Percentiles rank a stretch among this genome's conserved stretches.
Conservation (phyloP, 768 basidiomycete species). For the Pisolithus microcarpus region DNA sequence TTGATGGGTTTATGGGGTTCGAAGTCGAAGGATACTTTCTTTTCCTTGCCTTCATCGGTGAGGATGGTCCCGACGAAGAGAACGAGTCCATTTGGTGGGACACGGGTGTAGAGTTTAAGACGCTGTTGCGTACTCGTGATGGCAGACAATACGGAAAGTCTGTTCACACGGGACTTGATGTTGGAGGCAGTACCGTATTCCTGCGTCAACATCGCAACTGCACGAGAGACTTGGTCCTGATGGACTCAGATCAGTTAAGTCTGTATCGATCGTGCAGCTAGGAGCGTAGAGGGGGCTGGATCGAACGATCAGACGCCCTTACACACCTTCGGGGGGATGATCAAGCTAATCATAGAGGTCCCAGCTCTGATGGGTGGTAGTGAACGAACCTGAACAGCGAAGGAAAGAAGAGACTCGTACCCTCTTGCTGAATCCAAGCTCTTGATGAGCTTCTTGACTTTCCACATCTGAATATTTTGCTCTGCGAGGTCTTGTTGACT, state of each 20-base stretch:
- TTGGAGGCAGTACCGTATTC: slow-evolving; percentile 99
- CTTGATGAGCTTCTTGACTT: slow-evolving; percentile 98
- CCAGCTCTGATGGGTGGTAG: slow-evolving; percentile 58
- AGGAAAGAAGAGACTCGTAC: slow-evolving; percentile 12
- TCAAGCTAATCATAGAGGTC: slow-evolving; percentile 98
- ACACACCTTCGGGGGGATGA: slow-evolving; percentile 86
- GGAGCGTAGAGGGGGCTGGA: background rate
- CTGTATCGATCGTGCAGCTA: slow-evolving; percentile 4
- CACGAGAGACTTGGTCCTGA: slow-evolving; percentile 90
- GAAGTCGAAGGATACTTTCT: slow-evolving; percentile 98
- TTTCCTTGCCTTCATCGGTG: slow-evolving; percentile 98
- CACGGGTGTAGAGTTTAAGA: slow-evolving; percentile 92
- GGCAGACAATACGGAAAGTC: slow-evolving; percentile 93
- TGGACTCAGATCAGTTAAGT: background rate
- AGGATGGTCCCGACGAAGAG: slow-evolving; percentile 97
- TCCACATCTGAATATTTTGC: slow-evolving; percentile 97
- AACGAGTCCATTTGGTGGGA: slow-evolving; percentile 94
- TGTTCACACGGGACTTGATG: slow-evolving; percentile 98
- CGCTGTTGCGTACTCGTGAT: slow-evolving; percentile 98
- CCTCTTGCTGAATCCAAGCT: slow-evolving; percentile 81
- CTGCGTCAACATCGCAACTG: slow-evolving; percentile 93
- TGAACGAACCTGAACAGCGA: slow-evolving; percentile 8
- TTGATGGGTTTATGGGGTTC: slow-evolving; percentile 99
- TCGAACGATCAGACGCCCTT: slow-evolving; percentile 8
- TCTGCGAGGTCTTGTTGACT: slow-evolving; percentile 82